A percentile compares a stretch with the other conserved stretches of the same genome.
These are phyloP conservation scores for Vanrija humicola DNA, from an alignment of 1,284 basidiomycete genomes.

Conservation along the genomic window DNA sequence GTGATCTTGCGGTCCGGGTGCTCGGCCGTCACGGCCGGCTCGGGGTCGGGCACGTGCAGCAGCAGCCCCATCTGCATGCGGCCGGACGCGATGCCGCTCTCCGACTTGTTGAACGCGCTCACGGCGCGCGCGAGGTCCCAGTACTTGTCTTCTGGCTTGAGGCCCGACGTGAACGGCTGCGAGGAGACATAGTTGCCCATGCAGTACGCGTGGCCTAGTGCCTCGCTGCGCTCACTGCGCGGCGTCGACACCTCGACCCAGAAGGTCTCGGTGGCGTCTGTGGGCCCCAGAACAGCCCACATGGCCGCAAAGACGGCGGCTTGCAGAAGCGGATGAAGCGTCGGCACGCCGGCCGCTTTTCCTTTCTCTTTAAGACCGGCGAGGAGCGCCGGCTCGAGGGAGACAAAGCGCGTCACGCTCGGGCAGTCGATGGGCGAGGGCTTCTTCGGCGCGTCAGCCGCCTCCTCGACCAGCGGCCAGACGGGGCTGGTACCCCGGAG, in stretches of 20 bases:
- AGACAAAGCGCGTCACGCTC: conserved; percentile 12
- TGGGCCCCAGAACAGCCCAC: conserved; percentile 16
- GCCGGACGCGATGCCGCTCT: not conserved
- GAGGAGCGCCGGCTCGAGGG: conserved; percentile 14
- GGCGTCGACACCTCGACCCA: conserved; percentile 8
- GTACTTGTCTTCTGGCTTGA: conserved; percentile 14
- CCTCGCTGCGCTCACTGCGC: conserved; percentile 24
- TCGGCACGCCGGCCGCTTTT: conserved; percentile 21
- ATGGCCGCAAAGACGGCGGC: conserved; percentile 27
- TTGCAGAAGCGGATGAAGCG: conserved; percentile 36
- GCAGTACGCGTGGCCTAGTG: conserved; percentile 23
- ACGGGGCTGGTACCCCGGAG: too few relatives aligned
- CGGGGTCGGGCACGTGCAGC: conserved; percentile 30
- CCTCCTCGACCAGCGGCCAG: conserved; percentile 6
- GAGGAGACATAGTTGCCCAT: conserved; percentile 33
- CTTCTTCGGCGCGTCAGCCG: conserved; percentile 22
- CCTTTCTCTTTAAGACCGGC: conserved; percentile 17
- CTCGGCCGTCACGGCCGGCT: not conserved
- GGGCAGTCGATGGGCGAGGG: not conserved
- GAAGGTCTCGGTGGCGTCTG: not conserved
- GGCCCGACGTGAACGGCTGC: conserved; percentile 3
- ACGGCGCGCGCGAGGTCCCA: conserved; percentile 18
- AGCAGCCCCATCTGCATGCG: conserved; percentile 31
- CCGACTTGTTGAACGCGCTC: not conserved
- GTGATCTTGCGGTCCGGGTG: conserved; percentile 15